phyloP scores from a whole-genome alignment of 1,284 basidiomycete genomes.

The Ceratobasidium sp. region DNA sequence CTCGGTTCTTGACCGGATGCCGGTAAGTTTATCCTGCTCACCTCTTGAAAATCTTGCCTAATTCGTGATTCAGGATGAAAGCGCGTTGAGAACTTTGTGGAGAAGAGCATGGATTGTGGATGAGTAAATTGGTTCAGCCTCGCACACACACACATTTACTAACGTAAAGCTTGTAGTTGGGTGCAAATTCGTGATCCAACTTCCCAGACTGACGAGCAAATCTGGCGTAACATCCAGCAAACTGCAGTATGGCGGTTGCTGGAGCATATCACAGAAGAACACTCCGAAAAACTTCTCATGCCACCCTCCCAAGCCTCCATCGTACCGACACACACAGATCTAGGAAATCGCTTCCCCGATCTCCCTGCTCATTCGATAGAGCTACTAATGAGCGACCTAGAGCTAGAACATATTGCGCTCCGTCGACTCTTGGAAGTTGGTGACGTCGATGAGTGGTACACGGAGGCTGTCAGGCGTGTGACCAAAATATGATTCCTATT shows the following conservation, averaged over 20 bases:
- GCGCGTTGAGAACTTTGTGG: slow-evolving; percentile 45
- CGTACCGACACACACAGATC: slow-evolving; percentile 12
- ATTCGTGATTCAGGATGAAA: slow-evolving; percentile 28
- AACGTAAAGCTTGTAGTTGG: slow-evolving; percentile 3
- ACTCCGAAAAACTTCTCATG: slow-evolving; percentile 16
- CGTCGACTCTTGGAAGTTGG: slow-evolving; percentile 33
- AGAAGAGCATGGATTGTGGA: slow-evolving; percentile 48
- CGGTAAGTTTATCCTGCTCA: slow-evolving; percentile 31
- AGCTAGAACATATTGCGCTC: slow-evolving; percentile 25
- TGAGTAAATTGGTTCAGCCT: slow-evolving; percentile 43
- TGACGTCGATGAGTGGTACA: slow-evolving; percentile 34
- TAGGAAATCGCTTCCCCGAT: slow-evolving; percentile 31
- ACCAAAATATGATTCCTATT: not conserved
- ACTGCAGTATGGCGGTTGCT: slow-evolving; percentile 34
- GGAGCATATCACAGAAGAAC: slow-evolving; percentile 9
- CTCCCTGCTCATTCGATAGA: slow-evolving; percentile 32
- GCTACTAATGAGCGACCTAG: slow-evolving; percentile 13
- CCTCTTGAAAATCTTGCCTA: slow-evolving; percentile 38
- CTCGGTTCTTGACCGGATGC: slow-evolving; percentile 33
- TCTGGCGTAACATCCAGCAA: slow-evolving; percentile 37
- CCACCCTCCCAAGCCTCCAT: slow-evolving; percentile 36
- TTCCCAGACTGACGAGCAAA: slow-evolving; percentile 36
- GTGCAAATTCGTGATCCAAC: slow-evolving; percentile 29
- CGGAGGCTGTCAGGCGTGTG: slow-evolving; percentile 26
- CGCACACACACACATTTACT: not conserved